Evolutionary conservation across 192 early-diverging fungal genomes (phyloP), one percentile per base, ranked within the genome.

Genomic region (Linnemannia elongata): DNA sequence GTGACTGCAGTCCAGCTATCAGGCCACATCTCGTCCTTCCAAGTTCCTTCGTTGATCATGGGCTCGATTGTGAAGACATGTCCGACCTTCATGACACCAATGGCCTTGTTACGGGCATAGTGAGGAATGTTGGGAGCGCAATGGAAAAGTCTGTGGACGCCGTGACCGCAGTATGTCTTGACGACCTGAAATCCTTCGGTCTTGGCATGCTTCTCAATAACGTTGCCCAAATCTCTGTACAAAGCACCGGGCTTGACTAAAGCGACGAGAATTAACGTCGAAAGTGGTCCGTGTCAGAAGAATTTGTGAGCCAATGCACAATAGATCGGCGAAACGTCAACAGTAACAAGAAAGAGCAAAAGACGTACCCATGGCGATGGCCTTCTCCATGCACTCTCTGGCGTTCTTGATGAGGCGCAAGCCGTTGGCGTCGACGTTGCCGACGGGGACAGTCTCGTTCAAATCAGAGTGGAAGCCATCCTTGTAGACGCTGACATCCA

Each of bases 31-130:
- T 92, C 90, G 74, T 96, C 94, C 49, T 90, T 76, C 89, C 89
- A 93, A 33, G 88, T 88, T 70, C 98, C 97, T 77, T 96, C 97
- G 78, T 95, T 96, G 90, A 99, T 99, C 98, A 99, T 99, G n/a
- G 98, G 99, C 89, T 99, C 99, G 74, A 99, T 99, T 18, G 98
- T 99, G 82, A 99, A 99, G 60, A 94, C 92, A 80, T 99, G 97
- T 38, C 98, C 98, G 33, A 96, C 90, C 90, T 98, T 98, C 95
- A 99, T 97, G 3, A 96, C 93, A 38, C 99, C 99, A 69, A 98
- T 93, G 3, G 98, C 97, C 92, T 98, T 98, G 90, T 99, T 89
- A 55, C 92, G 94, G 18, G 96, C 96, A 91, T 98, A 99, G 82
- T 99, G 99, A 45, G 97, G 97, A 49, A 99, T 93, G 81, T 94